phyloP scores from a whole-genome alignment of 2,329 filamentous ascomycete genomes.

The Huntiella decipiens region DNA sequence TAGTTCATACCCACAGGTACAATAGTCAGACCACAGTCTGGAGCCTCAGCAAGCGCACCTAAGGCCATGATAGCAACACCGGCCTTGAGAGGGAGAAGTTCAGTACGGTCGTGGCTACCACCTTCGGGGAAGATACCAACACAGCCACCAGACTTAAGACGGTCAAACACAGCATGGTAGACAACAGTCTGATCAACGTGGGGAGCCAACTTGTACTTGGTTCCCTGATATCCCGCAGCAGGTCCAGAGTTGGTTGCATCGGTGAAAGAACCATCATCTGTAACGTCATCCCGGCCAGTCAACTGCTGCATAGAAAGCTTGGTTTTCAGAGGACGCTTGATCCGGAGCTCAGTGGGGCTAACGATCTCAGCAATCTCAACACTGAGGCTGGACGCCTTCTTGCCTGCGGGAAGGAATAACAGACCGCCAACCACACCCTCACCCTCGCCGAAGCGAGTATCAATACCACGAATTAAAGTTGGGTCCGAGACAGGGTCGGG shows the following conservation, averaged over 20 bases:
- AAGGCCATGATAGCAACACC: slow-evolving; percentile 97
- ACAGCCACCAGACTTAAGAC: slow-evolving; percentile 65
- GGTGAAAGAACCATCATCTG: slow-evolving; percentile 43
- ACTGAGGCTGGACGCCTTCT: slow-evolving; percentile 57
- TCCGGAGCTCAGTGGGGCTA: slow-evolving; percentile 58
- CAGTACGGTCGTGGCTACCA: slow-evolving; percentile 84
- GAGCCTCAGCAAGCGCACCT: slow-evolving; percentile 67
- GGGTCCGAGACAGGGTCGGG: slow-evolving; percentile 76
- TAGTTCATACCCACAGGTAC: slow-evolving; percentile 99
- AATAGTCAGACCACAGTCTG: slow-evolving; percentile 78
- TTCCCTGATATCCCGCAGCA: slow-evolving; percentile 50
- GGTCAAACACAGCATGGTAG: slow-evolving; percentile 79
- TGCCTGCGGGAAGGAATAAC: slow-evolving; percentile 68
- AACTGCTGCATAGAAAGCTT: slow-evolving; percentile 59
- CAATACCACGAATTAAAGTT: slow-evolving; percentile 57
- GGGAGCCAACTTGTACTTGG: slow-evolving; percentile 71
- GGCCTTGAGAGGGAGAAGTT: slow-evolving; percentile 81
- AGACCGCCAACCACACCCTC: slow-evolving; percentile 63
- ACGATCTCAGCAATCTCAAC: slow-evolving; percentile 69
- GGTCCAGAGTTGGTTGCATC: slow-evolving; percentile 34
- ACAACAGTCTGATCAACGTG: slow-evolving; percentile 89
- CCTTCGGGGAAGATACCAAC: slow-evolving; percentile 96
- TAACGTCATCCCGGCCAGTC: slow-evolving; percentile 58
- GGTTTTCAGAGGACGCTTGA: slow-evolving; percentile 77
- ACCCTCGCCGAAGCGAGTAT: slow-evolving; percentile 58